Conservation (phyloP, 495 filamentous ascomycete genomes). For the Rhizodiscina lignyota region DNA sequence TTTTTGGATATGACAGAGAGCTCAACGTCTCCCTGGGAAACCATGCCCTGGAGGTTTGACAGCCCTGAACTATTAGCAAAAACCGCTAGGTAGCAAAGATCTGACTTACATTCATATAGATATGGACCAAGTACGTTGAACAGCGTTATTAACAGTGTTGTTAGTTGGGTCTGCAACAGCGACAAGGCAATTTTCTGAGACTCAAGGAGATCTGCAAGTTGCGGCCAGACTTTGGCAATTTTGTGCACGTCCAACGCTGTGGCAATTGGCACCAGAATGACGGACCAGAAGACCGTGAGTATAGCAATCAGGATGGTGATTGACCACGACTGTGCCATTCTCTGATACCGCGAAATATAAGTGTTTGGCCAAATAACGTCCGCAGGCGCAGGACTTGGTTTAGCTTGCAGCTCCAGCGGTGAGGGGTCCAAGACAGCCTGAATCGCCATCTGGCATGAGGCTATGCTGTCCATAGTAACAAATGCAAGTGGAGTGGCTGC, state of each 20-base stretch:
- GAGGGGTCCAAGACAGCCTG: slow-evolving; percentile 83
- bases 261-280: slow-evolving; percentile 68
- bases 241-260: slow-evolving; percentile 59
- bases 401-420: slow-evolving; percentile 69
- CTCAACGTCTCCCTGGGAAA: slow-evolving; percentile 88
- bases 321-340: slow-evolving; percentile 61
- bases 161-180: slow-evolving; percentile 73
- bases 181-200: slow-evolving; percentile 50
- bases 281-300: slow-evolving; percentile 77
- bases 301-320: slow-evolving; percentile 69
- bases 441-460: slow-evolving; percentile 70
- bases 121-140: slow-evolving; percentile 84
- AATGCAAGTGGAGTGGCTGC: slow-evolving; percentile 70
- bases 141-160: slow-evolving; percentile 67
- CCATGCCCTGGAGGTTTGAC: slow-evolving; percentile 80
- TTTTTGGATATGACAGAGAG: slow-evolving; percentile 94
- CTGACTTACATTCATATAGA: slow-evolving; percentile 64
- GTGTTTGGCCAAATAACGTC: slow-evolving; percentile 91
- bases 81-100: not conserved
- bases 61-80: slow-evolving; percentile 32
- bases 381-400: slow-evolving; percentile 68
- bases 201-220: slow-evolving; percentile 49
- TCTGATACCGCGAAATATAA: slow-evolving; percentile 57
- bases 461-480: slow-evolving; percentile 91
- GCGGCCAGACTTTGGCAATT: slow-evolving; percentile 53